These are phyloP conservation scores for Ampelocalamus luodianensis DNA, from an alignment of 176 grass and related monocot genomes.

Conservation along the genomic window DNA sequence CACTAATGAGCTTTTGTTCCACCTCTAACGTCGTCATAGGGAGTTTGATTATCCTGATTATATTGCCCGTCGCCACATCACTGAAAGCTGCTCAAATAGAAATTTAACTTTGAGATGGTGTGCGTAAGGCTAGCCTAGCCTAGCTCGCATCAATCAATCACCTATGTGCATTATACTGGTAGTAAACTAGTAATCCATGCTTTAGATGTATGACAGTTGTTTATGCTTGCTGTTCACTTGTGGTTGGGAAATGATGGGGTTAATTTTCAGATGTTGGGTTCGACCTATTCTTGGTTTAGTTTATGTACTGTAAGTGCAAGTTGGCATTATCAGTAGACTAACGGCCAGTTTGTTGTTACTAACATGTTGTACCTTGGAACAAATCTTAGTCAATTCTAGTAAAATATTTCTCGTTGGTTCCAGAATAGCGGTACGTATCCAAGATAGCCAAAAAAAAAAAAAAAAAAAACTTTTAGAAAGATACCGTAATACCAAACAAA, in stretches of 20 bases:
- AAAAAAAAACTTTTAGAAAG: neutral
- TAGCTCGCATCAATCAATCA: neutral
- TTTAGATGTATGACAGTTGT: neutral
- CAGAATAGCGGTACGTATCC: neutral
- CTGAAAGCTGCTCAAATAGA: conserved; percentile 33
- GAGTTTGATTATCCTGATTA: conserved; percentile 34
- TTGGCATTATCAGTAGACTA: neutral
- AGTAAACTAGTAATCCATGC: neutral
- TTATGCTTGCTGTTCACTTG: neutral
- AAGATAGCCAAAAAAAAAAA: neutral
- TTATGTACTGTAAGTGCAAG: neutral
- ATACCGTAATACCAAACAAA: neutral
- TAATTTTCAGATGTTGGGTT: neutral
- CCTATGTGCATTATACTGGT: conserved; percentile 15
- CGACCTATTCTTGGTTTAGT: neutral
- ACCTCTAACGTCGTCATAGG: conserved; percentile 34
- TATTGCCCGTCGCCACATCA: conserved; percentile 38
- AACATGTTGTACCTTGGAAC: neutral
- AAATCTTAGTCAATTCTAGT: neutral
- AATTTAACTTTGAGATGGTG: neutral
- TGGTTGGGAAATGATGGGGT: neutral
- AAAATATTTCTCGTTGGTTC: neutral
- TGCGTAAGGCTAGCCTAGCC: neutral
- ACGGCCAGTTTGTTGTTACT: neutral
- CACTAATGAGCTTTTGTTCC: too few species aligned